Conservation (phyloP, 495 filamentous ascomycete genomes). For the Penicillium pancosmium region DNA sequence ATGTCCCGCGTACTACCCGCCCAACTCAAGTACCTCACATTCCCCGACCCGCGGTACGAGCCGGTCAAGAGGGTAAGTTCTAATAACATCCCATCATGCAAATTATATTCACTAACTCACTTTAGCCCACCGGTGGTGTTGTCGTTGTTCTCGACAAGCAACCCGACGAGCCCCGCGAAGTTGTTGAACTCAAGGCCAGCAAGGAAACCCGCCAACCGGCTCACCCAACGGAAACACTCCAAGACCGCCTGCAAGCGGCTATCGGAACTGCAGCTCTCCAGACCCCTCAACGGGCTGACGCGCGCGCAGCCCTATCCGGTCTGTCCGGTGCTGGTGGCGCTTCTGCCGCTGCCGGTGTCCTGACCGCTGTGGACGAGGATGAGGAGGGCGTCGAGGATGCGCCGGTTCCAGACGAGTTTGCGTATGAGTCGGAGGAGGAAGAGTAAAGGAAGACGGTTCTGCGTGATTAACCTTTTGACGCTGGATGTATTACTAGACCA, state of each 20-base stretch:
- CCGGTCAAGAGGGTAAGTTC: slow-evolving; percentile 85
- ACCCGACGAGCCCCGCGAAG: slow-evolving; percentile 72
- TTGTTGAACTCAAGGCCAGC: slow-evolving; percentile 85
- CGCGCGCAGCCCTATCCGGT: slow-evolving; percentile 28
- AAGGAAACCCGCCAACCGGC: slow-evolving; percentile 72
- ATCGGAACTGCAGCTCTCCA: slow-evolving; percentile 40
- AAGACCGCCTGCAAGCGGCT: slow-evolving; percentile 46
- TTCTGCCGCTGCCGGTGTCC: slow-evolving; percentile 74
- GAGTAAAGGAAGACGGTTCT: slow-evolving; percentile 43
- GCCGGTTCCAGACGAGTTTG: slow-evolving; percentile 75
- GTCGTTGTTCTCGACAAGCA: slow-evolving; percentile 86
- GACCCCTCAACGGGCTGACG: slow-evolving; percentile 44
- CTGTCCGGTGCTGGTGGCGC: slow-evolving; percentile 58
- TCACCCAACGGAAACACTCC: slow-evolving; percentile 45
- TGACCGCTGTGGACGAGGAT: slow-evolving; percentile 86
- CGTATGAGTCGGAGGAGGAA: slow-evolving; percentile 80
- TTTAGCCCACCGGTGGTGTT: slow-evolving; percentile 88
- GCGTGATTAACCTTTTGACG: slow-evolving; percentile 22
- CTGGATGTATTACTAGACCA: slow-evolving; percentile 54
- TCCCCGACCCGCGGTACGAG: slow-evolving; percentile 82
- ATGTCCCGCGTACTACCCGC: slow-evolving; percentile 92
- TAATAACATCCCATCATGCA: neutral
- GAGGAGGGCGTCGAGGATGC: slow-evolving; percentile 82
- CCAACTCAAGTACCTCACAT: slow-evolving; percentile 94
- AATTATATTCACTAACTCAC: slow-evolving; percentile 44